Evolutionary conservation across 164 flowering plant species (phyloP), one percentile per base, ranked within the genome.

Genomic region (Nymphaea thermarum): DNA sequence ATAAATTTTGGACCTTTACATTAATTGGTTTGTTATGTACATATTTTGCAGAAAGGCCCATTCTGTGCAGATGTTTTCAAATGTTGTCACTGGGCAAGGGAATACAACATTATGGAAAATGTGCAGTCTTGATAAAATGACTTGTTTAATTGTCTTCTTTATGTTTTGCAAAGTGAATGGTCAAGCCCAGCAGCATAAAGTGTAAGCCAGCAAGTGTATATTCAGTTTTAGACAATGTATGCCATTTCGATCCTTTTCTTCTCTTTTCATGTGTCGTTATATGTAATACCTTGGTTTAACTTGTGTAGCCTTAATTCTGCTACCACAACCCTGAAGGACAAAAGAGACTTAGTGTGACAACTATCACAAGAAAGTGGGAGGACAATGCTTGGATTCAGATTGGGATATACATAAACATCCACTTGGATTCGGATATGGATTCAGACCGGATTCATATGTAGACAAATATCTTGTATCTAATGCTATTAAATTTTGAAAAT

Each of bases 121-220:
- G 88, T 94, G 99, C 79, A 93, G 99, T 70, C 87, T 94, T 67
- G 98, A 91, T 74, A 90, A 84, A 75, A 86, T 79, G 70, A 91
- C 93, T 66, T 88, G 93, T 75, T 80, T 94, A 76, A 89, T 97
- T 8, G 96, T 89, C 41, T 84, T 87, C 73, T 93, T 93, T 72
- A 93, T 76, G 80, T 93, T 69, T 82, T 97, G 70, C 80, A 94
- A 4, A 84, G 86, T 71, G 98, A 90, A 41, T 70, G 75, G 64
- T 83, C 93, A 64, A 83, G 72, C 74, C 67, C 89, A 68, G 83
- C 87, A 10, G 36, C 4, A 2, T 2, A 2, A n/a, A 92, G 81
- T 68, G 55, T 77, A 62, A 86, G 84, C 79, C 87, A 85, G 68
- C 87, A 85, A 67, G 68, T 91, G 67, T 94, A 86, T 73, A 69